Evolutionary conservation across 371 early-diverging fungal species (phyloP).

Genomic region (Coemansia sp.): DNA sequence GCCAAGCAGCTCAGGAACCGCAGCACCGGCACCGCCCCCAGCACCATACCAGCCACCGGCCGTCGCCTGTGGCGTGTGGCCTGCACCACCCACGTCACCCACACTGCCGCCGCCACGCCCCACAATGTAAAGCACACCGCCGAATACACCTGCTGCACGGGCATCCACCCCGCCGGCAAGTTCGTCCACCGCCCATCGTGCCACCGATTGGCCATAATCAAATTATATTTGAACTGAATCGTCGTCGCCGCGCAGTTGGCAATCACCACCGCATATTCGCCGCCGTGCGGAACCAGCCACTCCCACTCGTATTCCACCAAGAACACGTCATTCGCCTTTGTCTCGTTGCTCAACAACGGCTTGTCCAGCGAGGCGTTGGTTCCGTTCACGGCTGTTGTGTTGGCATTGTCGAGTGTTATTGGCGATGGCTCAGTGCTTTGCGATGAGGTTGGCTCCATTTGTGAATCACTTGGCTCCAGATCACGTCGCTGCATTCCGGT

Average conservation of each 20-base stretch:
- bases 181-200: slow-evolving; percentile 45
- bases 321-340: slow-evolving; percentile 38
- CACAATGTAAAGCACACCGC: slow-evolving; percentile 37
- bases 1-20: slow-evolving; percentile 41
- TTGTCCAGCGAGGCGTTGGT: slow-evolving; percentile 6
- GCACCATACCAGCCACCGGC: slow-evolving; percentile 16
- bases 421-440: neutral
- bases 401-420: neutral
- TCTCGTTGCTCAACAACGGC: slow-evolving; percentile 29
- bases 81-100: slow-evolving; percentile 17
- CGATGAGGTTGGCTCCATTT: neutral
- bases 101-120: slow-evolving; percentile 22
- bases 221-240: slow-evolving; percentile 48
- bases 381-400: neutral
- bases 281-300: slow-evolving; percentile 39
- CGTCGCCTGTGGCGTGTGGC: slow-evolving; percentile 8
- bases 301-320: slow-evolving; percentile 49
- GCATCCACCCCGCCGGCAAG: slow-evolving; percentile 49
- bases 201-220: slow-evolving; percentile 49
- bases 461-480: neutral
- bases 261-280: slow-evolving; percentile 47
- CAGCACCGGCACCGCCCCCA: slow-evolving; percentile 34
- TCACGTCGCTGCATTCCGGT: slow-evolving; percentile 26
- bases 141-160: slow-evolving; percentile 37
- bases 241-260: slow-evolving; percentile 49